Evolutionary conservation across 176 grass and related monocot species (phyloP), one percentile per base, ranked within the genome.

Genomic region (Carex parvula): DNA sequence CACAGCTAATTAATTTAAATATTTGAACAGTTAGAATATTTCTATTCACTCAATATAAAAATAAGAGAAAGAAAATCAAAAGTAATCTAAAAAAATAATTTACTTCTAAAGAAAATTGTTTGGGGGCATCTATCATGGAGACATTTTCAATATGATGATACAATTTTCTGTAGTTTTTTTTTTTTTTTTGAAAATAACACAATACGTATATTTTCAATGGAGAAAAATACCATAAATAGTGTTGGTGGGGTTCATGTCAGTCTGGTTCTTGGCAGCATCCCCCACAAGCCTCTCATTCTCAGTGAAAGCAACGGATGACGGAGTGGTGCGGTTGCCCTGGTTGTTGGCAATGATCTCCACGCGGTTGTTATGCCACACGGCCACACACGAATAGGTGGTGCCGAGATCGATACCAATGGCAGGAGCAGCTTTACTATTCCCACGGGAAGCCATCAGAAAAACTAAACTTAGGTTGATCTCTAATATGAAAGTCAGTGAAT

Each of bases 1-100:
- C 3, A 87, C 90, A 84, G 90, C 94, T 97, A 11, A 29, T 64
- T 13, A 64, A 11, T 64, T 64, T 63, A 26, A 3, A 22, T 11
- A 24, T 24, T n/a, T 32, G 2, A 24, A 13, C 3, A 64, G 62
- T 64, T 64, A 29, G 14, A 32, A 0, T 1, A 16, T 56, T 56
- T 24, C 44, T 48, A 9, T 10, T 48, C 10, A 2, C 2, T 50
- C 13, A 9, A n/a, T n/a, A n/a, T n/a, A n/a, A n/a, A n/a, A n/a
- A n/a, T 3, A 12, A 4, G 4, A 64, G 21, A 26, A 26, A 29
- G 6, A 29, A 9, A 15, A 64, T 12, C 1, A 26, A 63, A 10
- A 9, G 0, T 2, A 48, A 2, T 50, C 2, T 9, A 10, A 48
- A 48, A 4, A n/a, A 60, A 48, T 11, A 2, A 48, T 11, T 10